Conservation (phyloP, 2,329 filamentous ascomycete genomes). For the Pseudocercospora pini-densiflorae region DNA sequence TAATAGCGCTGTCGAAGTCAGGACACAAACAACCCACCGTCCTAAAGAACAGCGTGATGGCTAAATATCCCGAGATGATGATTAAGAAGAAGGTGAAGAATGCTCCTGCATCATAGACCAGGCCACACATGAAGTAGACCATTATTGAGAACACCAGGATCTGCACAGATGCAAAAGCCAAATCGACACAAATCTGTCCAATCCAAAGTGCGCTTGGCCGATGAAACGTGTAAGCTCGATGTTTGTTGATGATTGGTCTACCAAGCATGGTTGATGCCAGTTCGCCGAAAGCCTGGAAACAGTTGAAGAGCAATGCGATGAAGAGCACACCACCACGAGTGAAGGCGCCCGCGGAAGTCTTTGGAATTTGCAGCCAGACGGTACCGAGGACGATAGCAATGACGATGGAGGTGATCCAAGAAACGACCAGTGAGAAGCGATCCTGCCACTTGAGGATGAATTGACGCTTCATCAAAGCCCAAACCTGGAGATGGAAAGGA, state of each 20-base stretch:
- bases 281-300: conserved; percentile 84
- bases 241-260: conserved; percentile 79
- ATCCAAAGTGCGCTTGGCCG: conserved; percentile 82
- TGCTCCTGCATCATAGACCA: conserved; percentile 70
- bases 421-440: conserved; percentile 73
- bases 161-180: conserved; percentile 69
- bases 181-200: conserved; percentile 78
- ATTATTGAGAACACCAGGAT: conserved; percentile 75
- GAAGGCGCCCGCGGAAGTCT: conserved; percentile 71
- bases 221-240: conserved; percentile 82
- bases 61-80: conserved; percentile 44
- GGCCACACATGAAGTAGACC: conserved; percentile 77
- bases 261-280: conserved; percentile 76
- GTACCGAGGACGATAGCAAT: conserved; percentile 81
- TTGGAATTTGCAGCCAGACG: conserved; percentile 72
- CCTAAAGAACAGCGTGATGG: conserved; percentile 78
- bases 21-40: conserved; percentile 75
- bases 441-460: conserved; percentile 87
- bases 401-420: conserved; percentile 72
- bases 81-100: conserved; percentile 77
- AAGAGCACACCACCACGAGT: conserved; percentile 82
- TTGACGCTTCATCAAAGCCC: conserved; percentile 81
- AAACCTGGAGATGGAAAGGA: conserved; percentile 81
- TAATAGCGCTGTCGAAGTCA: conserved; percentile 84
- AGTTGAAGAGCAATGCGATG: conserved; percentile 79